Conservation (phyloP, 495 filamentous ascomycete genomes). For the Lophiostoma macrostomum region DNA sequence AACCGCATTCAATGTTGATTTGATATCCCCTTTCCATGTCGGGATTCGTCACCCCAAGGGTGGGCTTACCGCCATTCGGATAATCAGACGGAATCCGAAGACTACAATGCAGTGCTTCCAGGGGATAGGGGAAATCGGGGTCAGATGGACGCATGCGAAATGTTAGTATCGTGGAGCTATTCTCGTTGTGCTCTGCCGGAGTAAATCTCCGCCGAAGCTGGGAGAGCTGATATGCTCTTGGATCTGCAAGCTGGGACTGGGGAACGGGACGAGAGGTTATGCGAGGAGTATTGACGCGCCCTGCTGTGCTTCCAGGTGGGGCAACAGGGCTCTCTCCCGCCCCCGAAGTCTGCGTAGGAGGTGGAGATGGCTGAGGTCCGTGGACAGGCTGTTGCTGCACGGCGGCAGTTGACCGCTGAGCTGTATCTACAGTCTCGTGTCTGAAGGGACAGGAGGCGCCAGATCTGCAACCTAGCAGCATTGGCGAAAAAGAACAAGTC, state of each 20-base stretch:
- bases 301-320: slow-evolving; percentile 5
- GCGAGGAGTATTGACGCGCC: slow-evolving; percentile 43
- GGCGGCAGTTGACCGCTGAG: slow-evolving; percentile 27
- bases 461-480: slow-evolving; percentile 37
- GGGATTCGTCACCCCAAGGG: slow-evolving; percentile 65
- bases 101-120: slow-evolving; percentile 67
- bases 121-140: slow-evolving; percentile 80
- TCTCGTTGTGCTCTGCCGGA: slow-evolving; percentile 54
- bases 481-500: slow-evolving; percentile 30
- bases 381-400: slow-evolving; percentile 24
- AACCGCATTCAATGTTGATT: slow-evolving; percentile 77
- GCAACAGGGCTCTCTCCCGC: slow-evolving; percentile 14
- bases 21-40: slow-evolving; percentile 79
- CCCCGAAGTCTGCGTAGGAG: slow-evolving; percentile 7
- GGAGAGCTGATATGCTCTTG: slow-evolving; percentile 70
- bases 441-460: slow-evolving; percentile 39
- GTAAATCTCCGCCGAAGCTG: slow-evolving; percentile 72
- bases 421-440: slow-evolving; percentile 26
- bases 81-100: slow-evolving; percentile 55
- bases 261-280: slow-evolving; percentile 65
- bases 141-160: slow-evolving; percentile 77
- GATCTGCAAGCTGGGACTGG: slow-evolving; percentile 61
- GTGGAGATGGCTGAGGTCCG: slow-evolving; percentile 24
- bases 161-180: slow-evolving; percentile 54
- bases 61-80: slow-evolving; percentile 42